phyloP scores from a whole-genome alignment of 2,329 filamentous ascomycete genomes.

The Penicillium sumatraense region DNA sequence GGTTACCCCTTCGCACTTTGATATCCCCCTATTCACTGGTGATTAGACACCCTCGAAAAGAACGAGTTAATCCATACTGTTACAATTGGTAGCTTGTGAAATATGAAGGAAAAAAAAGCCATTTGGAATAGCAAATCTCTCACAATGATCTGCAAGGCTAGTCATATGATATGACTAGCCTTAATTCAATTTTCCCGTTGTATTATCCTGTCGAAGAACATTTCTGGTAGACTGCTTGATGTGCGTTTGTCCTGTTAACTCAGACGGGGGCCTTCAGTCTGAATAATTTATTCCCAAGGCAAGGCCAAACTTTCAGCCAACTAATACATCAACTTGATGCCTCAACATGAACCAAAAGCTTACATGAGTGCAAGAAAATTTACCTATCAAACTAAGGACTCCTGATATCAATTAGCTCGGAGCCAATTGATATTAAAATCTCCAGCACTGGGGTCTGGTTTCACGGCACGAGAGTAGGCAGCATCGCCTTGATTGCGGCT shows the following conservation, averaged over 20 bases:
- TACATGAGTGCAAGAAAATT: background rate
- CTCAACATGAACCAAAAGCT: too few relatives aligned
- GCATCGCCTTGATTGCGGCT: background rate
- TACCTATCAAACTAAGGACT: background rate
- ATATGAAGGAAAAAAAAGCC: too few relatives aligned
- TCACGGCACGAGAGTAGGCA: background rate
- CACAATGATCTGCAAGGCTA: too few relatives aligned
- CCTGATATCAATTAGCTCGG: background rate
- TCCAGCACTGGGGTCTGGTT: background rate
- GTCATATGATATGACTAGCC: too few relatives aligned
- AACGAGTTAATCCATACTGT: background rate
- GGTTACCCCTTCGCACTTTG: constrained; percentile 15
- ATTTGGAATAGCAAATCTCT: background rate
- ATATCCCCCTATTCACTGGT: constrained; percentile 17
- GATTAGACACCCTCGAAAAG: background rate
- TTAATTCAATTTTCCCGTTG: too few relatives aligned
- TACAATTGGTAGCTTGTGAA: background rate
- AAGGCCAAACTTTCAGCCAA: too few relatives aligned
- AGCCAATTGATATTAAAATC: background rate
- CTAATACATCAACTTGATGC: too few relatives aligned
- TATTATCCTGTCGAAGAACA: too few relatives aligned
- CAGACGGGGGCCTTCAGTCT: too few relatives aligned
- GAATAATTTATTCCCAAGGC: too few relatives aligned
- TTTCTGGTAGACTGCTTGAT: too few relatives aligned
- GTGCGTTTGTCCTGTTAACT: too few relatives aligned